phyloP scores from a whole-genome alignment of 2,329 filamentous ascomycete species.

The Scedosporium boydii region DNA sequence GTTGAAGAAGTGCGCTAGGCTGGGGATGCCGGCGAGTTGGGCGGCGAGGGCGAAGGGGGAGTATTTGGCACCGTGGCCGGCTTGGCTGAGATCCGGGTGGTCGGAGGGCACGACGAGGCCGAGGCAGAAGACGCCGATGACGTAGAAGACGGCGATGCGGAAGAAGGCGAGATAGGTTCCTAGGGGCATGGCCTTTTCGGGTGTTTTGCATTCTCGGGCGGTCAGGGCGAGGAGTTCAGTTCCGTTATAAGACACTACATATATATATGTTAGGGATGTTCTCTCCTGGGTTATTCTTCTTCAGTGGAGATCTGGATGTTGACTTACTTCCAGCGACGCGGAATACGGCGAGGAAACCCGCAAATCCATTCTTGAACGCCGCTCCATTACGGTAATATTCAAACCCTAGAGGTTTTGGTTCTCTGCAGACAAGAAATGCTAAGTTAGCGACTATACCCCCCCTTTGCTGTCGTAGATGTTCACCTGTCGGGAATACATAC shows the following conservation, averaged over 20 bases:
- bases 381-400: slow-evolving; percentile 39
- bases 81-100: slow-evolving; percentile 28
- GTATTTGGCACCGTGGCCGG: slow-evolving; percentile 10
- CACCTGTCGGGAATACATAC: slow-evolving; percentile 1
- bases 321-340: slow-evolving; percentile 26
- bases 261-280: neutral
- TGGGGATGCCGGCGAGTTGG: slow-evolving; percentile 20
- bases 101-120: slow-evolving; percentile 36
- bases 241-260: slow-evolving; percentile 28
- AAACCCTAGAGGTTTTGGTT: slow-evolving; percentile 17
- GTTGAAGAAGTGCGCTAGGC: slow-evolving; percentile 26
- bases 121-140: slow-evolving; percentile 40
- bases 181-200: slow-evolving; percentile 35
- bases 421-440: neutral
- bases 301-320: neutral
- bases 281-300: neutral
- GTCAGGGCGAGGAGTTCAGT: slow-evolving; percentile 35
- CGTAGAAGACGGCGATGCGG: slow-evolving; percentile 43
- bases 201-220: slow-evolving; percentile 34
- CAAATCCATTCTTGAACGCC: slow-evolving; percentile 30
- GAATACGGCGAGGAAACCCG: slow-evolving; percentile 33
- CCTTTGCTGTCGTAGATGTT: neutral
- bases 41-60: slow-evolving; percentile 5
- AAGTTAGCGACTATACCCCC: neutral
- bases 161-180: slow-evolving; percentile 46